These are phyloP conservation scores for Kodamaea kaohsiungensis DNA, from an alignment of 805 yeast genomes.

Conservation along the genomic window DNA sequence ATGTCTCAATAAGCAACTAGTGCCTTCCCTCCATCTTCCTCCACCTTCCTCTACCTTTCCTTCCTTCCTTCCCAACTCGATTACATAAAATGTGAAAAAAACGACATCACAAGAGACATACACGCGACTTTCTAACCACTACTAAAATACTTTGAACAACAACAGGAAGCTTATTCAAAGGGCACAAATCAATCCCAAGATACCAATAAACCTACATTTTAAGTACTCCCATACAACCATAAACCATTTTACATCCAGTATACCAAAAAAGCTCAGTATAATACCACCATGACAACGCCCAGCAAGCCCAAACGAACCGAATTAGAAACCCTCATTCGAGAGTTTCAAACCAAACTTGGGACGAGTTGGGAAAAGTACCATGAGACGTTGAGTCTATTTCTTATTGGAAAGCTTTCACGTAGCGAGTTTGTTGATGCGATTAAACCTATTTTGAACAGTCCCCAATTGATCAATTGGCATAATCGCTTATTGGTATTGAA, in stretches of 20 bases:
- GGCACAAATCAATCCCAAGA: not conserved
- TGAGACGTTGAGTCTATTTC: conserved; percentile 69
- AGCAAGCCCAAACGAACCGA: conserved; percentile 27
- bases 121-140: not conserved
- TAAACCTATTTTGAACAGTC: conserved; percentile 52
- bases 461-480: conserved; percentile 61
- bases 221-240: not conserved
- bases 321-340: conserved; percentile 56
- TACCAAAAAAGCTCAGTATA: not conserved
- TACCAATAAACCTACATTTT: not conserved
- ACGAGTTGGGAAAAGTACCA: conserved; percentile 86
- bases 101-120: not conserved
- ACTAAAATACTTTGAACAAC: not conserved
- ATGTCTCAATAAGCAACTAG: too few relatives aligned
- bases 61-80: too few relatives aligned
- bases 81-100: too few relatives aligned
- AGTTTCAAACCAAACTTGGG: conserved; percentile 74
- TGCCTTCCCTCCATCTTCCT: too few relatives aligned
- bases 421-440: conserved; percentile 65
- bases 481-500: conserved; percentile 80
- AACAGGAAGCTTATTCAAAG: not conserved
- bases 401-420: conserved; percentile 78
- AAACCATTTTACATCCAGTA: not conserved
- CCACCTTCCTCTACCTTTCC: too few relatives aligned
- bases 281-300: conserved; percentile 1